Evolutionary conservation across 441 rosid genomes (phyloP).

Genomic region (Mallotus repandus): DNA sequence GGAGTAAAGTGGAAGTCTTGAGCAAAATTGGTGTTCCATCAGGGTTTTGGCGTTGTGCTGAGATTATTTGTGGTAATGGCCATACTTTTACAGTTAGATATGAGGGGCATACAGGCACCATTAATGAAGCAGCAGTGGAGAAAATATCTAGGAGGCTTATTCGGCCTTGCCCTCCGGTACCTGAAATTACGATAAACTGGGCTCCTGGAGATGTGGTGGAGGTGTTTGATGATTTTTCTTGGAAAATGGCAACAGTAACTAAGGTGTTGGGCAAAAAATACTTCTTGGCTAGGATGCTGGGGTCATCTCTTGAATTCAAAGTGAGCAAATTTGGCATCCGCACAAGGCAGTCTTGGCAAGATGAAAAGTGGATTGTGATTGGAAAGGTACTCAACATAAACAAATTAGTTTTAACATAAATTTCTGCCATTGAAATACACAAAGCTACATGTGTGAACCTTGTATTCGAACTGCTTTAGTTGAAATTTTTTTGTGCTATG

Average conservation of each 20-base stretch:
- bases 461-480: too few relatives aligned
- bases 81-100: conserved; percentile 56
- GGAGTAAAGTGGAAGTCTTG: conserved; percentile 70
- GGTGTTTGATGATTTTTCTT: conserved; percentile 55
- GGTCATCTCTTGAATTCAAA: conserved; percentile 58
- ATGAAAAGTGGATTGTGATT: conserved; percentile 57
- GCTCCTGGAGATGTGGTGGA: conserved; percentile 75
- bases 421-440: too few relatives aligned
- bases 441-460: too few relatives aligned
- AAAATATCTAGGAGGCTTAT: conserved; percentile 55
- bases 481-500: too few relatives aligned
- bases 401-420: conserved; percentile 1
- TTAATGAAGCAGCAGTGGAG: conserved; percentile 28
- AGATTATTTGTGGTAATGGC: conserved; percentile 69
- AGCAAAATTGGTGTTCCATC: conserved; percentile 53
- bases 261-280: conserved; percentile 42
- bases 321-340: conserved; percentile 49
- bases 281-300: conserved; percentile 58
- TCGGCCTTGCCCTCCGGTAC: conserved; percentile 65
- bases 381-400: conserved; percentile 50
- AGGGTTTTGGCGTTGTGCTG: conserved; percentile 74
- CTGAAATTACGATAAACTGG: conserved; percentile 45
- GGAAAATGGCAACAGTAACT: conserved; percentile 75
- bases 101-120: conserved; percentile 30
- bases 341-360: conserved; percentile 71